Base-by-base conservation (phyloP, 305 asterid species). In the Fraxinus floribunda region DNA sequence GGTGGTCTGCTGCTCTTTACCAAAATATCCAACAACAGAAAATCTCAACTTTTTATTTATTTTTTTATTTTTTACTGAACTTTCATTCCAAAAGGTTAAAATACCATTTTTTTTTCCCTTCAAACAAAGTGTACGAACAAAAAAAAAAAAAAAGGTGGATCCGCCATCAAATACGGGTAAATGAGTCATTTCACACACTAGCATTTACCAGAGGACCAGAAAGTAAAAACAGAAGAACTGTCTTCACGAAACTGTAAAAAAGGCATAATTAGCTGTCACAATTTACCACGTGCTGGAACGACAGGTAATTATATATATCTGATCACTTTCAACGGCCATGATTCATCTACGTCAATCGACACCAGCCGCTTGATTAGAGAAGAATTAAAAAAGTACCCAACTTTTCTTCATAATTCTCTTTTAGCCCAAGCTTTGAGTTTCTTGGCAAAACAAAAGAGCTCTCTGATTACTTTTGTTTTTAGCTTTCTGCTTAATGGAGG, bases 401-500 rank as follows among this genome's bases (percentile, higher is more conserved):
- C 79, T 64, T 77, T 76, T 60, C 30, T 15, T 0, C 10, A 35
- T 2, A 81, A 76, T 84, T 36, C 82, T 80, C 78, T 83, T 66
- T 44, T 83, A 90, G 78, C 44, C 88, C 93, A 77, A 32, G 80
- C 84, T 68, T 85, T 79, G 83, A 80, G 81, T 73, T 85, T 70
- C 80, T 81, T 83, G 57, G 84, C 86, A 26, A 20, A 80, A 64
- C 34, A 39, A 74, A 15, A 79, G 72, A 75, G 83, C 77, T 24
- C 82, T 85, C 89, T 76, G 57, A 30, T 77, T 35, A n/a, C 84
- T 86, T 84, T 75, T 80, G 71, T 85, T 85, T 85, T 83, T 83
- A 71, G 68, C 84, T 86, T 88, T 84, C 86, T 82, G 87, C 85
- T 78, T 82, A 85, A 92, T 92, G 97, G 93, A 91, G 89, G 97